A percentile compares a stretch with the other conserved stretches of the same genome.
phyloP scores from a whole-genome alignment of 2,329 filamentous ascomycete genomes.

The Parasarocladium wereldwijsianum region DNA sequence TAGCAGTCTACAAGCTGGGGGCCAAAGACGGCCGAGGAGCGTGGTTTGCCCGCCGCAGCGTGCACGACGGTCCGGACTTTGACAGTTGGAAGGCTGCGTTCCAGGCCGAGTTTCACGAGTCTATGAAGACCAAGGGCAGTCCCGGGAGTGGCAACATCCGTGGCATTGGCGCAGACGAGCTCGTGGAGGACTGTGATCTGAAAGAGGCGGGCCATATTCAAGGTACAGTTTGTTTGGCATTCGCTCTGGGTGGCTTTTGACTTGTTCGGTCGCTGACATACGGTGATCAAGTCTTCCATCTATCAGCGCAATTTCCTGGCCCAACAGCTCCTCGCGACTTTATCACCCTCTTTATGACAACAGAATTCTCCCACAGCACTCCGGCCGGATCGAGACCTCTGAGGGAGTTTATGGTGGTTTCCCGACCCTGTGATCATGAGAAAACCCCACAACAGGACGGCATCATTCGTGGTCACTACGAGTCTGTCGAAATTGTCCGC shows the following conservation, averaged over 20 bases:
- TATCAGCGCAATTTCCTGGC: conserved; percentile 80
- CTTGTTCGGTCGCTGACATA: too few relatives aligned
- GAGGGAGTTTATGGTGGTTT: conserved; percentile 75
- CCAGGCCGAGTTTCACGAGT: conserved; percentile 66
- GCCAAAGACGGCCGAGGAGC: conserved; percentile 70
- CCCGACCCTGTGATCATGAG: conserved; percentile 67
- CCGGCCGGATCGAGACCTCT: conserved; percentile 20
- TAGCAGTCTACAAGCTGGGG: conserved; percentile 66
- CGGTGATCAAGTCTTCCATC: conserved; percentile 51
- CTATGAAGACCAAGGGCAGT: conserved; percentile 52
- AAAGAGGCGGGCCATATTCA: conserved; percentile 48
- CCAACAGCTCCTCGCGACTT: conserved; percentile 84
- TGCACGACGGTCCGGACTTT: conserved; percentile 68
- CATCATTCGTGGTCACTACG: conserved; percentile 74
- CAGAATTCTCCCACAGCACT: conserved; percentile 32
- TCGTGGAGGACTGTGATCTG: conserved; percentile 47
- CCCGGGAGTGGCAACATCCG: conserved; percentile 64
- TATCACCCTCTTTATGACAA: conserved; percentile 62
- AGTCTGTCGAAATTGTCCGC: conserved; percentile 81
- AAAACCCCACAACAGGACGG: conserved; percentile 55
- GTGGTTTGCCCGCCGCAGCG: conserved; percentile 79
- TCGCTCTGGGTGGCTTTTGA: conserved; percentile 7
- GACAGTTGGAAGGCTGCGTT: conserved; percentile 64
- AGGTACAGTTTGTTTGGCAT: too few relatives aligned
- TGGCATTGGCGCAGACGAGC: conserved; percentile 70